Base-by-base conservation (phyloP, 495 filamentous ascomycete genomes). In the Annulohypoxylon stygium region DNA sequence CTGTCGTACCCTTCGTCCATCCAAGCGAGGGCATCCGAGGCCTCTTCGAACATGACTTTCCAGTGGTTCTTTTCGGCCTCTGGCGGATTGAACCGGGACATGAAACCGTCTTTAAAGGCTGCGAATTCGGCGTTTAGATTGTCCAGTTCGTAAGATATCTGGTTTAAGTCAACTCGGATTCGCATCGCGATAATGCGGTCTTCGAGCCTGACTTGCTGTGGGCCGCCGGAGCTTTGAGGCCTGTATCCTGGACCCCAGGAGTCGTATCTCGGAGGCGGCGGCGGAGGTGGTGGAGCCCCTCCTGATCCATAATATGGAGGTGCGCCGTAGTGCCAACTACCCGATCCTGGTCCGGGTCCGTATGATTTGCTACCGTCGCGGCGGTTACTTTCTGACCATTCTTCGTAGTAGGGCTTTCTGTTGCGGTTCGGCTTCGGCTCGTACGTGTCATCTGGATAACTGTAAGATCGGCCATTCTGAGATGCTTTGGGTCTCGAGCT, bases 171-270 rank as follows among this genome's bases (percentile, higher is more conserved):
- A 2, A 65, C 25, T 20, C 70, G 61, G 0, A 73, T 54, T 12
- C 60, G 59, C 70, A 68, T 66, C 7, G 55, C 61, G 4, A 69
- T 51, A 12, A 65, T 66, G 34, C 47, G 43, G 41, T 69, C 71
- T 26, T 54, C 65, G 14, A 61, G 45, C 6, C 7, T 61, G 0
- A 36, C 4, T 30, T 3, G 33, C 26, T 10, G 48, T 34, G 61
- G 47, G 30, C 34, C 34, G n/a, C 50, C 2, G 6, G 33, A 0
- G 16, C 10, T 9, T 11, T 23, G 26, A 37, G 61, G 34, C 34
- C 18, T 30, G 48, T 55, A 33, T 10, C 43, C 33, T 2, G 23
- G 23, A 9, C 26, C 18, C 18, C 25, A 60, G 39, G 57, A 12
- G 14, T 14, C 20, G 57, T 60, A 16, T 5, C 39, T 10, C 10